Base-by-base conservation (phyloP, 2,329 filamentous ascomycete genomes). In the Zarea fungicola region DNA sequence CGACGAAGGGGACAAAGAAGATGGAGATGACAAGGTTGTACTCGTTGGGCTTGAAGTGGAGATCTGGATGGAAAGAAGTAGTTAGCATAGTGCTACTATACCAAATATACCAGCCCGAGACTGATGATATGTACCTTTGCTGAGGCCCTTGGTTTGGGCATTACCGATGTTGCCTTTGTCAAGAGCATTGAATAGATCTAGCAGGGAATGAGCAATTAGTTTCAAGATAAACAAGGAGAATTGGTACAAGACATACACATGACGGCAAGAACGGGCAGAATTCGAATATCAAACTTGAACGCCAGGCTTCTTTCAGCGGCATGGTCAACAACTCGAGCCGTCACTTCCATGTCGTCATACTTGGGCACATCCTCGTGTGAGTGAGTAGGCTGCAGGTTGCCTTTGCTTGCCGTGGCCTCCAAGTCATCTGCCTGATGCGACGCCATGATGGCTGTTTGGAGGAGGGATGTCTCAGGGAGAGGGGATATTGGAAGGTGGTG, bases 1-100 rank as follows among this genome's bases (percentile, higher is more conserved):
- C 60, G 45, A 89, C 85, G 61, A 85, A 89, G 0, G 86, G 86
- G 6, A 89, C 73, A 64, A 86, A 90, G 71, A 90, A 90, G 54
- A 90, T 81, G 55, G 75, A 79, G 34, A 90, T 65, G 40, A 88
- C 73, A 39, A 82, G 76, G 64, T 88, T 89, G 70, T 89, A 88
- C 63, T 87, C 76, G 57, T 80, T 75, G 3, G 60, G 50, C 47
- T 76, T 75, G 70, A 89, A 79, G 48, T 76, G 50, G 19, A 72
- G 63, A 43, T 70, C 67, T 74, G 60, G 11, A 71, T n/a, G n/a
- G 60, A 13, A 13, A 72, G 61, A 10, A 4, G 6, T 66, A 34
- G 64, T 55, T 40, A 23, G 42, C 0, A 69, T 73, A 54, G 74
- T 64, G n/a, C 69, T 71, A 55, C 74, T n/a, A n/a, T n/a, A n/a